Conservation (phyloP, 192 early-diverging fungal species). For the Paraglomus brasilianum region DNA sequence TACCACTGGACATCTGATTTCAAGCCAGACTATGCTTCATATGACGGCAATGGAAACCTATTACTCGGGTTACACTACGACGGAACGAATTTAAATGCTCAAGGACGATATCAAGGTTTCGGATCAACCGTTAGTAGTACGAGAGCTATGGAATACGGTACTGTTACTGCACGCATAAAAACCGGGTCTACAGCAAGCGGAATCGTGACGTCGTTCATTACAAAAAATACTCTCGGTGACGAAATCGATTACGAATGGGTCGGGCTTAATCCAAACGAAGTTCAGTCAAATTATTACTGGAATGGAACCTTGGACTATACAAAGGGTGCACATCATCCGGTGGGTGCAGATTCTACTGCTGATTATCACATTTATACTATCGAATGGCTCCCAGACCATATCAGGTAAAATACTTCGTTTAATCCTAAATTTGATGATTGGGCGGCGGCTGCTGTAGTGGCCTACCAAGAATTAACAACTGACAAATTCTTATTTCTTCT, state of each 20-base stretch:
- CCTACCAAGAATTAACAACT: background rate
- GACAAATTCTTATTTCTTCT: constrained; percentile 14
- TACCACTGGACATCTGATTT: constrained; percentile 53
- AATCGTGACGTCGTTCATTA: constrained; percentile 47
- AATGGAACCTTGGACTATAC: constrained; percentile 54
- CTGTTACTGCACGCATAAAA: constrained; percentile 50
- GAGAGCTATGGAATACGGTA: constrained; percentile 60
- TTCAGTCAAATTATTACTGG: constrained; percentile 66
- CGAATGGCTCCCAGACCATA: constrained; percentile 56
- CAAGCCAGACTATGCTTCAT: constrained; percentile 42
- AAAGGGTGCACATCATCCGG: constrained; percentile 44
- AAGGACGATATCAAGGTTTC: constrained; percentile 53
- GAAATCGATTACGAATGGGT: constrained; percentile 72
- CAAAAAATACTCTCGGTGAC: constrained; percentile 50
- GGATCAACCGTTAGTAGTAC: constrained; percentile 57
- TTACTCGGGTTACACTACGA: constrained; percentile 37
- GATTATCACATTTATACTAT: constrained; percentile 56
- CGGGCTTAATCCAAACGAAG: constrained; percentile 46
- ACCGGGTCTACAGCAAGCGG: constrained; percentile 50
- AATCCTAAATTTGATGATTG: constrained; percentile 31
- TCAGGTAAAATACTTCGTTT: constrained; percentile 51
- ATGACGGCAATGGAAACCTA: constrained; percentile 40
- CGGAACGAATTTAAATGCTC: constrained; percentile 34
- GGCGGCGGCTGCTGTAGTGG: background rate
- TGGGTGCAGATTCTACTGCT: constrained; percentile 40